A percentile compares a stretch with the other conserved stretches of the same genome.
Evolutionary conservation across 768 basidiomycete species (phyloP).

Genomic region (Chalciporus piperatus): DNA sequence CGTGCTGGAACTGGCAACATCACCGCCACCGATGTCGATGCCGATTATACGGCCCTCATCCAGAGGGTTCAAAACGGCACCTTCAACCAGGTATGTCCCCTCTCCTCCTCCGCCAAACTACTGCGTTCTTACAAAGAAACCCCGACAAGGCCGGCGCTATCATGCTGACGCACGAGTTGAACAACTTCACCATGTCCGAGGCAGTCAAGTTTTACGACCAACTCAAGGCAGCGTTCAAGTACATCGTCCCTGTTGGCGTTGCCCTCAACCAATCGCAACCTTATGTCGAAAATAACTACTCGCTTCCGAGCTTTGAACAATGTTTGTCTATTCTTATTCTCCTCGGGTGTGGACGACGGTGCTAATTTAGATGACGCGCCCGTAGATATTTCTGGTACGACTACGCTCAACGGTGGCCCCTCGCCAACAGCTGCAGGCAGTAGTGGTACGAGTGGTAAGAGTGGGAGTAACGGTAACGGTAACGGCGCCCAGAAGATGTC

Average conservation of each 20-base stretch:
- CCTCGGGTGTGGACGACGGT: too few species aligned
- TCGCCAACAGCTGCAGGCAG: not conserved
- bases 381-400: constrained; percentile 23
- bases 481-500: not conserved
- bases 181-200: constrained; percentile 58
- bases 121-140: too few species aligned
- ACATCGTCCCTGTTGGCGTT: constrained; percentile 53
- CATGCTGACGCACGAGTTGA: constrained; percentile 56
- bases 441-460: too few species aligned
- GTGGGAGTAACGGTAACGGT: not conserved
- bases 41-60: constrained; percentile 55
- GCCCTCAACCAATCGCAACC: constrained; percentile 50
- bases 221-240: constrained; percentile 42
- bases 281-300: constrained; percentile 47
- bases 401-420: constrained; percentile 5
- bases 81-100: constrained; percentile 36
- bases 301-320: constrained; percentile 42
- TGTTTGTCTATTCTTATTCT: too few species aligned
- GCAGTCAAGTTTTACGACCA: constrained; percentile 49
- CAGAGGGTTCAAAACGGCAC: constrained; percentile 42
- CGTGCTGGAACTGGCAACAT: constrained; percentile 48
- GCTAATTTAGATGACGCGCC: too few species aligned
- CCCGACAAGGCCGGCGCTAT: constrained; percentile 52
- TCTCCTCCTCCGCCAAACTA: too few species aligned
- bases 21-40: constrained; percentile 44